Conservation (phyloP, 352 stramenopile species). For the Phytophthora agathidicida region DNA sequence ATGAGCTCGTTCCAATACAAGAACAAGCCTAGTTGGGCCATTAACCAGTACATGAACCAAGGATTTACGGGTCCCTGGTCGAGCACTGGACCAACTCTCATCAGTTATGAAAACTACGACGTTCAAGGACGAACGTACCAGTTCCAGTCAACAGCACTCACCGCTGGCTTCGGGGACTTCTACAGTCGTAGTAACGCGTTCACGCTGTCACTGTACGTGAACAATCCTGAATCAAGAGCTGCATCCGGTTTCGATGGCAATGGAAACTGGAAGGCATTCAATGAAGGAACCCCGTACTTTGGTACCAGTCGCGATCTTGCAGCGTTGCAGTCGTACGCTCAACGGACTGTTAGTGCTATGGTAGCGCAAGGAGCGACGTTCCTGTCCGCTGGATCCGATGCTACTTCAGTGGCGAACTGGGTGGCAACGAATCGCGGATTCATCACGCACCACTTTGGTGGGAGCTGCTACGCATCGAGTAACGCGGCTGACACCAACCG, state of each 20-base stretch:
- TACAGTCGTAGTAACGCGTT: conserved; percentile 39
- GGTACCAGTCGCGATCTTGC: conserved; percentile 46
- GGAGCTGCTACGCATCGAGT: conserved; percentile 63
- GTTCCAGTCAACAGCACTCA: conserved; percentile 56
- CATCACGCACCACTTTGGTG: conserved; percentile 72
- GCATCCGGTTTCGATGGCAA: conserved; percentile 44
- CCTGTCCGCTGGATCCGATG: conserved; percentile 33
- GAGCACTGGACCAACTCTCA: conserved; percentile 49
- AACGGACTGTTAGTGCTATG: conserved; percentile 43
- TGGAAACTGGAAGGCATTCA: conserved; percentile 47
- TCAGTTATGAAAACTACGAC: conserved; percentile 63
- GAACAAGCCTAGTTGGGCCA: conserved; percentile 31
- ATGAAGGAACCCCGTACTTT: conserved; percentile 43
- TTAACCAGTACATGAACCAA: conserved; percentile 58
- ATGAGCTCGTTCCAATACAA: conserved; percentile 57
- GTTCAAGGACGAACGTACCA: conserved; percentile 57
- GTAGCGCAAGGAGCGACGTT: conserved; percentile 46
- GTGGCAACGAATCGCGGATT: conserved; percentile 36
- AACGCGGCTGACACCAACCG: conserved; percentile 47
- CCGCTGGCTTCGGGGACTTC: conserved; percentile 48
- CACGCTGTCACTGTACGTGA: conserved; percentile 56
- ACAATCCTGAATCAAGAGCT: conserved; percentile 63
- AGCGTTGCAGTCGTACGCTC: conserved; percentile 57
- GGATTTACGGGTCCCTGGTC: conserved; percentile 41
- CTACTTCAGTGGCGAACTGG: conserved; percentile 46